A percentile compares a stretch with the other conserved stretches of the same genome.
Evolutionary conservation across 495 filamentous ascomycete species (phyloP).

Genomic region (Lasiosphaeria miniovina): DNA sequence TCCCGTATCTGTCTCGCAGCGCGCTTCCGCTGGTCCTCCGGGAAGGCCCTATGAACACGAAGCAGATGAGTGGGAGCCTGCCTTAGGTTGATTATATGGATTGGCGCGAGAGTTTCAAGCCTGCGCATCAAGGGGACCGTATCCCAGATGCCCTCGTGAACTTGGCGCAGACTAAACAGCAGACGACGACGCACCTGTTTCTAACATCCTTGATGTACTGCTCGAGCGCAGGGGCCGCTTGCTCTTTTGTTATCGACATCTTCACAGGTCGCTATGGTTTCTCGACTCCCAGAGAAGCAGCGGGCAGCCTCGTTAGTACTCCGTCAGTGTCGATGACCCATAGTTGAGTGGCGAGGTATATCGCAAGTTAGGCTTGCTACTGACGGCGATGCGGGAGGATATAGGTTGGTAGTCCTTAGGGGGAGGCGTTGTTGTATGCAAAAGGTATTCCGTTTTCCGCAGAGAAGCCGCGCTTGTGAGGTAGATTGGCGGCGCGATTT

Average conservation of each 20-base stretch:
- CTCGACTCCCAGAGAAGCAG: slow-evolving; percentile 9
- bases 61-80: no score
- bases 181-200: slow-evolving; percentile 24
- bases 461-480: no score
- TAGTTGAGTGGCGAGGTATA: slow-evolving; percentile 21
- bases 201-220: slow-evolving; percentile 33
- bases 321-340: slow-evolving; percentile 28
- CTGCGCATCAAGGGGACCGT: no score
- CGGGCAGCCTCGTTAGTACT: slow-evolving; percentile 23
- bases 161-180: not conserved
- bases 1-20: slow-evolving; percentile 41
- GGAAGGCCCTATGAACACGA: slow-evolving; percentile 14
- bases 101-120: no score
- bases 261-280: slow-evolving; percentile 13
- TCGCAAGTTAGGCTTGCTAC: not conserved
- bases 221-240: slow-evolving; percentile 30
- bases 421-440: not conserved
- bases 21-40: slow-evolving; percentile 41
- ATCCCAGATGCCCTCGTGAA: not conserved
- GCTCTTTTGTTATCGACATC: slow-evolving; percentile 32
- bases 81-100: no score
- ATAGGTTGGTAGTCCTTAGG: not conserved
- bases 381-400: not conserved
- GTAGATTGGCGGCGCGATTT: no score
- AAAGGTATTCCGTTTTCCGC: no score